Evolutionary conservation across 2,329 filamentous ascomycete genomes (phyloP), one percentile per base, ranked within the genome.

Genomic region (Capronia americana): DNA sequence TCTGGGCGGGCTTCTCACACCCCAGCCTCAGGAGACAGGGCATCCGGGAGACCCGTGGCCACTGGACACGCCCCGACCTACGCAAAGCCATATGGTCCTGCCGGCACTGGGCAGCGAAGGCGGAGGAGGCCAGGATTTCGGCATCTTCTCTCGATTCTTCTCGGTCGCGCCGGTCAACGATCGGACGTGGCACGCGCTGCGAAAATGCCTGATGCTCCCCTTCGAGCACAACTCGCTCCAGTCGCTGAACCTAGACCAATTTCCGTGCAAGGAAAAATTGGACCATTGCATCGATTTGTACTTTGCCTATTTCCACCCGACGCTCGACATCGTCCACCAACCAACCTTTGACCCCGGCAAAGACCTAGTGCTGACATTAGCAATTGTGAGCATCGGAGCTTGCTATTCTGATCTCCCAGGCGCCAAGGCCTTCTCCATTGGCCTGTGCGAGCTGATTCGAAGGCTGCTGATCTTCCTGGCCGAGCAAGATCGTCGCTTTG

Each of bases 271-370:
- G 2, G 54, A 55, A 34, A 66, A 56, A 17, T 23, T 66, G 24
- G 60, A 66, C 26, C 54, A 66, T 30, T 66, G 64, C 55, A 46
- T 66, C 17, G 64, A 66, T 23, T 8, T 59, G n/a, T 66, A 59
- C 20, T 66, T 63, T 23, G 46, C 20, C 11, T n/a, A 66, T 54
- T 66, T 66, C 44, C 38, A 66, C 4, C 51, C 20, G 8, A 61
- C 24, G 51, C 57, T 65, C 4, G 38, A 38, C 11, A 11, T 67
- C 12, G 12, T 64, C 1, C 65, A 64, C n/a, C 65, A 38, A 14
- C 55, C 65, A 2, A 64, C 65, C 6, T 67, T 67, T 46, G 65
- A 67, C 28, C 65, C 65, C 4, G 56, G 23, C 26, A 51, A 50
- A 41, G 44, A 55, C 17, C 50, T 23, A 0, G 6, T 57, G 8